A percentile compares a stretch with the other conserved stretches of the same genome.
phyloP scores from a whole-genome alignment of 345 rosid species.

The Corchorus capsularis region DNA sequence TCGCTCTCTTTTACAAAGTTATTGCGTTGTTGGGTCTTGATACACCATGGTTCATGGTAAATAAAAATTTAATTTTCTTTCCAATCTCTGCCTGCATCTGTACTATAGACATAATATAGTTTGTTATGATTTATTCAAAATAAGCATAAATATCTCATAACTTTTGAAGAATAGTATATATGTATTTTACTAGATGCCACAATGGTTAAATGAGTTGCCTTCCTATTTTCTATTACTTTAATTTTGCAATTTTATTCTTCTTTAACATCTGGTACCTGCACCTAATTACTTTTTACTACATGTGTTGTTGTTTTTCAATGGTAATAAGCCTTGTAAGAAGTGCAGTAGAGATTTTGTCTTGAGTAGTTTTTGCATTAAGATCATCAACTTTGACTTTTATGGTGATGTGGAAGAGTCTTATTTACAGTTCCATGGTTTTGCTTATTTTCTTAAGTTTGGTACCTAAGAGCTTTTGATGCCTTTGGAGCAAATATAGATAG shows the following conservation, averaged over 20 bases:
- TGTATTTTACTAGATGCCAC: neutral
- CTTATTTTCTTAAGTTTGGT: neutral
- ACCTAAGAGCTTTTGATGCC: neutral
- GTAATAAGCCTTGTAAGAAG: neutral
- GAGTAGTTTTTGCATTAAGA: neutral
- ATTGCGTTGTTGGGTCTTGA: conserved; percentile 67
- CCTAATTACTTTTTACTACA: neutral
- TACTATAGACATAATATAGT: neutral
- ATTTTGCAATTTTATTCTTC: neutral
- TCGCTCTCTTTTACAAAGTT: conserved; percentile 65
- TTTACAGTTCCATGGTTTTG: neutral
- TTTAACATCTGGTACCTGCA: neutral
- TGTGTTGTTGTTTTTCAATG: neutral
- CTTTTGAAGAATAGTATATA: neutral
- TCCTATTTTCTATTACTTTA: conserved; percentile 1
- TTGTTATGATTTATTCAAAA: neutral
- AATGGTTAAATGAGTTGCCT: neutral
- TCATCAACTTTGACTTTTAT: neutral
- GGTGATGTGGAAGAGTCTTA: neutral
- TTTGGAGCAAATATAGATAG: neutral
- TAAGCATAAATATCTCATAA: neutral
- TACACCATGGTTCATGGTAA: conserved; percentile 77
- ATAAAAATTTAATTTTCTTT: neutral
- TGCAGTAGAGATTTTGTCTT: neutral
- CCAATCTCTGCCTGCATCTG: neutral